These are phyloP conservation scores for Candida tropicalis DNA, from an alignment of 1,139 yeast genomes.

Conservation along the genomic window DNA sequence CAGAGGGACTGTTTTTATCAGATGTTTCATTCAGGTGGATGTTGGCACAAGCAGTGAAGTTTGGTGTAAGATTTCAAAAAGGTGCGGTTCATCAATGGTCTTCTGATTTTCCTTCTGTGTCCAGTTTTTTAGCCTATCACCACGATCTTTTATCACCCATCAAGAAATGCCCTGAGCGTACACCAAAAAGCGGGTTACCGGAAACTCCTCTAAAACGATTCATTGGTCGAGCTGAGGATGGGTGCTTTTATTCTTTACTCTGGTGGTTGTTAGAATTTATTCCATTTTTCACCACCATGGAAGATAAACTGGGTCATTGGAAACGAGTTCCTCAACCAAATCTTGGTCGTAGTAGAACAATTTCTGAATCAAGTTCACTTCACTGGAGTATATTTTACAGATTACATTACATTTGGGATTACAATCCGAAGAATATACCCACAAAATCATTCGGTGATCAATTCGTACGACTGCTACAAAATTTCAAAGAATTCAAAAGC, in stretches of 20 bases:
- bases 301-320: slow-evolving; percentile 51
- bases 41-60: slow-evolving; percentile 50
- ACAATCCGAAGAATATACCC: slow-evolving; percentile 50
- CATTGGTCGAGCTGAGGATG: slow-evolving; percentile 37
- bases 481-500: slow-evolving; percentile 16
- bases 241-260: slow-evolving; percentile 23
- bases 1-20: slow-evolving; percentile 26
- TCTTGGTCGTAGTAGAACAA: slow-evolving; percentile 49
- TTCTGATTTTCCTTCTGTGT: slow-evolving; percentile 33
- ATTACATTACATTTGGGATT: slow-evolving; percentile 45
- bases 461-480: slow-evolving; percentile 23
- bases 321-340: slow-evolving; percentile 51
- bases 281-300: slow-evolving; percentile 55
- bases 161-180: slow-evolving; percentile 9
- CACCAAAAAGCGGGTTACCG: slow-evolving; percentile 11
- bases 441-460: slow-evolving; percentile 23
- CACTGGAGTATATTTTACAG: slow-evolving; percentile 71
- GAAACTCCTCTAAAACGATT: slow-evolving; percentile 20
- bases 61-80: slow-evolving; percentile 50
- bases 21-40: slow-evolving; percentile 62
- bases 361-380: slow-evolving; percentile 48
- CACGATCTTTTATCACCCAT: slow-evolving; percentile 46
- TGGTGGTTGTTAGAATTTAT: slow-evolving; percentile 69
- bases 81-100: slow-evolving; percentile 43
- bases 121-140: slow-evolving; percentile 44